A percentile compares a stretch with the other conserved stretches of the same genome.
These are phyloP conservation scores for Pythium insidiosum DNA, from an alignment of 352 stramenopile species.

Conservation along the genomic window DNA sequence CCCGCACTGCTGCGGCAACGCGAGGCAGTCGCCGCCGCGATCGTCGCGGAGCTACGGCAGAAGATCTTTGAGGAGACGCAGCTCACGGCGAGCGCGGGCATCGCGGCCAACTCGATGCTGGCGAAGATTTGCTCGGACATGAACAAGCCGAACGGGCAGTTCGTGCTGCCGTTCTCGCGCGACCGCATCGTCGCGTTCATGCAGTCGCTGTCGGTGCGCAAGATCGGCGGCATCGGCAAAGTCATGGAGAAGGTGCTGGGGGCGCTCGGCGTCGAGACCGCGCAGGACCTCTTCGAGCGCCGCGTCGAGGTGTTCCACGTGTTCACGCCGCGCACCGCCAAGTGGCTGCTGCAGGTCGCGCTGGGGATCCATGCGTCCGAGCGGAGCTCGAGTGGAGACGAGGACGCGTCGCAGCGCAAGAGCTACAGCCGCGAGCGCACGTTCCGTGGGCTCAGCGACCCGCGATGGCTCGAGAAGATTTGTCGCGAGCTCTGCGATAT, in stretches of 20 bases:
- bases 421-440: slow-evolving; percentile 74
- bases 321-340: slow-evolving; percentile 57
- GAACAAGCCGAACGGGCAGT: slow-evolving; percentile 97
- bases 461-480: slow-evolving; percentile 37
- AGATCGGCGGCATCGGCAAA: slow-evolving; percentile 93
- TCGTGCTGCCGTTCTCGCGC: slow-evolving; percentile 76
- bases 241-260: slow-evolving; percentile 92
- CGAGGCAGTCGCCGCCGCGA: slow-evolving; percentile 31
- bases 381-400: slow-evolving; percentile 22
- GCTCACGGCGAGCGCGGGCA: slow-evolving; percentile 91
- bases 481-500: slow-evolving; percentile 56
- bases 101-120: slow-evolving; percentile 89
- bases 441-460: slow-evolving; percentile 22
- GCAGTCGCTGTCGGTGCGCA: slow-evolving; percentile 80
- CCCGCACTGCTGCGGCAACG: slow-evolving; percentile 8
- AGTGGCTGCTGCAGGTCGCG: slow-evolving; percentile 63
- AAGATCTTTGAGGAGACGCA: slow-evolving; percentile 82
- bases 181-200: slow-evolving; percentile 84
- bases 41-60: slow-evolving; percentile 80
- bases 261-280: slow-evolving; percentile 79
- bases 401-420: slow-evolving; percentile 42
- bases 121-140: slow-evolving; percentile 95
- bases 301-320: slow-evolving; percentile 54
- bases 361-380: slow-evolving; percentile 40
- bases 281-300: slow-evolving; percentile 61